phyloP scores from a whole-genome alignment of 345 rosid species.

The Garcia nutans region DNA sequence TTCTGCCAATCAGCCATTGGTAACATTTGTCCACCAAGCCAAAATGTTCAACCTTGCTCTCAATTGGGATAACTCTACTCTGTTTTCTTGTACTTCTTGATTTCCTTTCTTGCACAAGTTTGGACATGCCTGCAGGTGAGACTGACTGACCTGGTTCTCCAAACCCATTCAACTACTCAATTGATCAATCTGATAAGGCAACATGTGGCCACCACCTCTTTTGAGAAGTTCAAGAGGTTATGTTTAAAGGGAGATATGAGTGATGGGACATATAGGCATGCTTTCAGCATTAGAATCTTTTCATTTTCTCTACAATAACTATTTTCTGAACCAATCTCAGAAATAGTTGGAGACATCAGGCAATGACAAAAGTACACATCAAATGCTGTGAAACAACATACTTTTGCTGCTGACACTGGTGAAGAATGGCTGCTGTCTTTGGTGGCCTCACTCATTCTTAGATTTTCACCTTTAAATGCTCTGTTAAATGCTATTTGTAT shows the following conservation, averaged over 20 bases:
- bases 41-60: conserved; percentile 6
- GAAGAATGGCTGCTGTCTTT: background rate
- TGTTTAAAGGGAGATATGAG: conserved; percentile 7
- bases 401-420: conserved; percentile 5
- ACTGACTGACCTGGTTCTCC: background rate
- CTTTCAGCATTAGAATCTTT: background rate
- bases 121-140: conserved; percentile 3
- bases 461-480: background rate
- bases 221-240: conserved; percentile 5
- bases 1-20: background rate
- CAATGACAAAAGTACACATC: background rate
- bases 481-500: background rate
- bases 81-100: conserved; percentile 12
- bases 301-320: background rate
- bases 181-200: background rate
- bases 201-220: background rate
- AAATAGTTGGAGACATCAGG: background rate
- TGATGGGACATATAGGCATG: background rate
- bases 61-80: background rate
- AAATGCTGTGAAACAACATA: background rate
- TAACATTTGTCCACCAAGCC: background rate
- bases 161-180: background rate
- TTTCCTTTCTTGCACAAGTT: conserved; percentile 4
- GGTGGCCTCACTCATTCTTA: background rate
- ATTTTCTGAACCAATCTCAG: background rate